A percentile compares a stretch with the other conserved stretches of the same genome.
Evolutionary conservation across 1,139 yeast species (phyloP).

Genomic region (Saccharomyces uvarum): DNA sequence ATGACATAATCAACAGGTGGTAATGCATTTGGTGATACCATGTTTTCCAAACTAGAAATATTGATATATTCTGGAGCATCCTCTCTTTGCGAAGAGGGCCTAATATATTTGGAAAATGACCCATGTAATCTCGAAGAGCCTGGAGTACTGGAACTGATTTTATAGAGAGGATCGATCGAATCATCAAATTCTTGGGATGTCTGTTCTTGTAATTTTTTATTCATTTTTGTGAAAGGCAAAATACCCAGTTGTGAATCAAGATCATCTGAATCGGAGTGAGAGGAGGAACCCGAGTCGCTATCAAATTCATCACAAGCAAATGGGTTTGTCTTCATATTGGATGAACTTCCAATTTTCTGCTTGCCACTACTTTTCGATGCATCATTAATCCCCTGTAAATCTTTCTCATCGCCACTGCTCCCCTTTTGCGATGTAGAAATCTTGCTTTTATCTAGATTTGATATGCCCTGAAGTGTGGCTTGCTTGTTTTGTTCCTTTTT

Average conservation of each 20-base stretch:
- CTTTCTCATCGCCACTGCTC: not conserved
- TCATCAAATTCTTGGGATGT: conserved; percentile 5
- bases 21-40: conserved; percentile 47
- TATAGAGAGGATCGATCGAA: conserved; percentile 4
- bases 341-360: not conserved
- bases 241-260: conserved; percentile 2
- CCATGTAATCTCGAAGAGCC: not conserved
- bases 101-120: not conserved
- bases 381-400: not conserved
- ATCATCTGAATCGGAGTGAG: conserved; percentile 5
- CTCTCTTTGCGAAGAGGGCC: not conserved
- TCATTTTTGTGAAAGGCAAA: conserved; percentile 4
- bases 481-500: conserved; percentile 4
- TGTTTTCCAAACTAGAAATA: conserved; percentile 33
- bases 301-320: not conserved
- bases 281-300: not conserved
- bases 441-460: not conserved
- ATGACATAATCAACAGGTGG: conserved; percentile 49
- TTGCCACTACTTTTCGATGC: not conserved
- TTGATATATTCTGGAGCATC: not conserved
- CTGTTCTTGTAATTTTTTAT: conserved; percentile 2
- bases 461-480: conserved; percentile 1
- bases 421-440: not conserved
- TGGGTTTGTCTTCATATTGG: not conserved
- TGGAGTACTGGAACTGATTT: not conserved